Base-by-base conservation (phyloP, 768 basidiomycete species). In the Boletus rubropictus region DNA sequence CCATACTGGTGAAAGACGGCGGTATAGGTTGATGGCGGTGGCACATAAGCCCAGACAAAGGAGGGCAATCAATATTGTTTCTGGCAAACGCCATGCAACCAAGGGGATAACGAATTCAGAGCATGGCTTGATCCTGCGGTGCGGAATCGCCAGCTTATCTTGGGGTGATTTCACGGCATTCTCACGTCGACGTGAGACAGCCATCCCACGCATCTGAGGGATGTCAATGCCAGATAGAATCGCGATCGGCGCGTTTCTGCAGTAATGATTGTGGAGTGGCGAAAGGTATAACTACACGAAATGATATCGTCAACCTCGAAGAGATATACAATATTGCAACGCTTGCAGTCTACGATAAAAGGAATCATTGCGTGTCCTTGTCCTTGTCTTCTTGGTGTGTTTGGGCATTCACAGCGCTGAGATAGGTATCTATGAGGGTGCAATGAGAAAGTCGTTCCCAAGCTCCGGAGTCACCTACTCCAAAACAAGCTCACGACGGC, bases 401-500 rank as follows among this genome's bases (percentile, higher is more conserved):
- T 20, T 35, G 54, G 14, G 78, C 73, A 42, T 82, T 82, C 32
- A 73, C 72, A 7, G 73, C 73, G 44, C 81, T 82, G n/a, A 82
- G 67, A 55, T 82, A 82, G 3, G 81, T 79, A 58, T 82, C 80
- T 82, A 43, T 41, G n/a, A 2, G 17, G 22, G 41, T 5, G 12
- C 27, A 24, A 37, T 54, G 29, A 48, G 47, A 47, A 12, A 20
- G 15, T n/a, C 5, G 7, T 15, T 38, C 9, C 36, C 42, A 42
- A 51, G 43, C 48, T 32, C 36, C 6, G 15, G 4, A 21, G 18
- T 9, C 11, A 76, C 84, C 38, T 61, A 89, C 87, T 89, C 87
- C 86, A 88, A 69, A 86, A 85, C 50, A 89, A 73, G 57, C 83
- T 84, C 42, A 90, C 86, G 10, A 85, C 76, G 56, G 87, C 77